Evolutionary conservation across 2,329 filamentous ascomycete genomes (phyloP).

Genomic region (Chrysosporium queenslandicum): DNA sequence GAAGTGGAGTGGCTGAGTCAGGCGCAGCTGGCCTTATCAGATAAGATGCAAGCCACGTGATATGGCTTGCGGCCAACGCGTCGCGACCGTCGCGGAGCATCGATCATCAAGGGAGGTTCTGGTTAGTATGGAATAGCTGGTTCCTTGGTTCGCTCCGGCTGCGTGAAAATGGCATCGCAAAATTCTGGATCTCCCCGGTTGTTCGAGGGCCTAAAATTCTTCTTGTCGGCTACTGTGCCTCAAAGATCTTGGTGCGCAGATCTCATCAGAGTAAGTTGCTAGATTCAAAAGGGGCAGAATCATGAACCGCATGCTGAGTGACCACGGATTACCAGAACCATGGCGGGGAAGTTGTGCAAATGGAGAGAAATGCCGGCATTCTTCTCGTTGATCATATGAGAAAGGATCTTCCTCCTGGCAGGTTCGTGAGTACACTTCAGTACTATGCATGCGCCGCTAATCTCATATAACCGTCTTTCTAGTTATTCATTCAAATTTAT

Average conservation of each 20-base stretch:
- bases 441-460: conserved; percentile 1
- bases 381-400: conserved; percentile 49
- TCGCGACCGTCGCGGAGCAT: neutral
- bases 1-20: neutral
- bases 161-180: neutral
- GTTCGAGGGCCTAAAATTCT: conserved; percentile 49
- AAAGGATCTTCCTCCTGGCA: conserved; percentile 41
- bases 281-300: neutral
- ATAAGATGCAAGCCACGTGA: neutral
- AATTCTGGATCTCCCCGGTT: conserved; percentile 25
- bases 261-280: conserved; percentile 35
- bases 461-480: conserved; percentile 10
- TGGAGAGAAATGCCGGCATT: conserved; percentile 49
- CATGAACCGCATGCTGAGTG: too few species aligned
- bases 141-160: neutral
- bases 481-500: conserved; percentile 51
- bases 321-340: conserved; percentile 31
- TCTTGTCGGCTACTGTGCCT: conserved; percentile 47
- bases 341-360: conserved; percentile 44
- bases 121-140: neutral
- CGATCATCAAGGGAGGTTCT: neutral
- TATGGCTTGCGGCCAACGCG: neutral
- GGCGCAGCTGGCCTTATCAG: neutral
- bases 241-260: conserved; percentile 40
- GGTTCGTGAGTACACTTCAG: conserved; percentile 27